These are phyloP conservation scores for Ophiostoma sp. DNA, from an alignment of 2,329 filamentous ascomycete genomes.

Conservation along the genomic window DNA sequence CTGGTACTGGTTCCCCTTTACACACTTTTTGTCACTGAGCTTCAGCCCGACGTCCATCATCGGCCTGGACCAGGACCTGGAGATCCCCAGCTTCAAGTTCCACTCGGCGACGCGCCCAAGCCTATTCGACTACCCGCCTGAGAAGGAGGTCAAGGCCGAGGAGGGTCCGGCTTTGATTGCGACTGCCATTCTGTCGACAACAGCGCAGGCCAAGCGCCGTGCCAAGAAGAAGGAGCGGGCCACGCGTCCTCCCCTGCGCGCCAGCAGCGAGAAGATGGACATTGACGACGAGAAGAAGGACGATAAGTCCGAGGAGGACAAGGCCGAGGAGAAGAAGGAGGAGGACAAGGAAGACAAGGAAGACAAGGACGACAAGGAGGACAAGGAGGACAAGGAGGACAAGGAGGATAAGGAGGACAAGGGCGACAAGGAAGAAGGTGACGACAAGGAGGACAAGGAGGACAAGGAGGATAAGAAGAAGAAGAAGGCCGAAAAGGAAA, in stretches of 20 bases:
- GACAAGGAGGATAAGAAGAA: constrained; percentile 61
- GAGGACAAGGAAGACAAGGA: constrained; percentile 60
- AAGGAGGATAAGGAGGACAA: constrained; percentile 44
- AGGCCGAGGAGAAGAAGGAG: constrained; percentile 51
- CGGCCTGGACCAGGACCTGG: constrained; percentile 85
- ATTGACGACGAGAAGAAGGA: constrained; percentile 61
- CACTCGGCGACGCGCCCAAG: constrained; percentile 91
- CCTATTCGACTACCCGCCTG: constrained; percentile 95
- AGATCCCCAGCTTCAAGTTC: constrained; percentile 92
- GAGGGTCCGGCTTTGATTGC: constrained; percentile 91
- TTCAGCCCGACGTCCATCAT: constrained; percentile 98
- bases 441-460: constrained; percentile 87
- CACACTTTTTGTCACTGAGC: constrained; percentile 91
- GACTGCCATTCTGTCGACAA: constrained; percentile 92
- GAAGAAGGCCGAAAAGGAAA: constrained; percentile 93
- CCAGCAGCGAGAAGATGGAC: constrained; percentile 91
- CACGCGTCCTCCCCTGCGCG: neutral
- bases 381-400: constrained; percentile 54
- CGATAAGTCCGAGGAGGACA: constrained; percentile 83
- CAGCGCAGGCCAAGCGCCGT: constrained; percentile 90
- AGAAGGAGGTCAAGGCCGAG: constrained; percentile 90
- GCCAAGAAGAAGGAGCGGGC: constrained; percentile 87
- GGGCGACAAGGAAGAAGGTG: constrained; percentile 83
- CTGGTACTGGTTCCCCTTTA: constrained; percentile 99
- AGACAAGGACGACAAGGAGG: constrained; percentile 40